Evolutionary conservation across 352 stramenopile species (phyloP), one percentile per base, ranked within the genome.

Genomic region (Achlya hypogyna): DNA sequence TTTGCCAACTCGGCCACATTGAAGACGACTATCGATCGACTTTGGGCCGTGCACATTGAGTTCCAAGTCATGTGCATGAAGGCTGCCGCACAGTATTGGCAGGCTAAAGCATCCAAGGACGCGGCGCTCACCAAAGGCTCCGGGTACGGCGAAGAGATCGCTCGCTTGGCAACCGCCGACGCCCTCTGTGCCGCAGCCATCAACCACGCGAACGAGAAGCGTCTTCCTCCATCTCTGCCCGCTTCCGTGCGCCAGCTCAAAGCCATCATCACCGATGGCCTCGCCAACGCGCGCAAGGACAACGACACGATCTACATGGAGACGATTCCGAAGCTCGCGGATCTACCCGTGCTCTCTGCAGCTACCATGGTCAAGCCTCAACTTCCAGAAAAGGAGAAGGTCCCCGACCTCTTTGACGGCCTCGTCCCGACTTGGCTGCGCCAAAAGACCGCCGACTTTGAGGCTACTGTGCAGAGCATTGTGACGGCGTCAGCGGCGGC

Each of bases 301-400:
- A 93, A 93, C 71, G 76, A 78, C 29, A 89, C 78, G 51, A 82
- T 93, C 58, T 93, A 93, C 66, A 53, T 91, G 51, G 84, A 91
- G 60, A 89, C 88, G 14, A 73, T 93, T 12, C 84, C 84, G 10
- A 74, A 76, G 38, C 71, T 81, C 38, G 72, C 72, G 12, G 78
- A 87, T 23, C 64, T 93, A 35, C 74, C 77, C 8, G 51, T 69
- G 10, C 74, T 93, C 18, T 77, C 79, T 54, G 87, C 87, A 53
- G 83, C 77, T 35, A 71, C 73, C 14, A 91, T 93, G 81, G 82
- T 91, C 18, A 84, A 81, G 51, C 74, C 82, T 28, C 63, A 63
- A 2, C 68, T 86, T 49, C 47, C 88, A 22, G 54, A 74, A 20
- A 63, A 84, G 34, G 81, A 91, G 34, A 71, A 71, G 20, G 77